phyloP scores from a whole-genome alignment of 192 early-diverging fungal genomes.

The Phlyctochytrium arcticum region DNA sequence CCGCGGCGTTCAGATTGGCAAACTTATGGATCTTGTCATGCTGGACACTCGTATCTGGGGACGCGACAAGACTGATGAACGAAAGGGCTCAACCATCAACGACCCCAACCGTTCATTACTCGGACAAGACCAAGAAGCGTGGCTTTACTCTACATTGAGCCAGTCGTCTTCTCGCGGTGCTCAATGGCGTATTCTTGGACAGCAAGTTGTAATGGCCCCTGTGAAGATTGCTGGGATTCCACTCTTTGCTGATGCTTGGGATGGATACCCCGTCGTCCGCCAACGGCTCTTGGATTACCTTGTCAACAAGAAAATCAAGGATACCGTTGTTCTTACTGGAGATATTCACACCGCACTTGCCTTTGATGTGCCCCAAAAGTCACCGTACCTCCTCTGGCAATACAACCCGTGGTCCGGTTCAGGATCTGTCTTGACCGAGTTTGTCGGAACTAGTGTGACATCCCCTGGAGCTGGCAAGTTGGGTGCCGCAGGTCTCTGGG shows the following conservation, averaged over 20 bases:
- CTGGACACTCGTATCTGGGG: slow-evolving; percentile 43
- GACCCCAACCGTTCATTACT: slow-evolving; percentile 7
- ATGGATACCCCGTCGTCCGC: slow-evolving; percentile 33
- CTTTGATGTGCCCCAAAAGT: slow-evolving; percentile 24
- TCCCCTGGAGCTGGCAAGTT: slow-evolving; percentile 9
- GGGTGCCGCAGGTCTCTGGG: slow-evolving; percentile 14
- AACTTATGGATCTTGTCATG: slow-evolving; percentile 40
- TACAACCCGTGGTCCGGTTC: slow-evolving; percentile 20
- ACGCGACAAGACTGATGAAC: slow-evolving; percentile 1
- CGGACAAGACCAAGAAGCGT: slow-evolving; percentile 32
- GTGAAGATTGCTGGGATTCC: slow-evolving; percentile 14
- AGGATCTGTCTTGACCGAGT: slow-evolving; percentile 32
- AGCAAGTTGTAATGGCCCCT: slow-evolving; percentile 40
- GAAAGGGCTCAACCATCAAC: not conserved
- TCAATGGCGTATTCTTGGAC: slow-evolving; percentile 35
- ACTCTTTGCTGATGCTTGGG: slow-evolving; percentile 25
- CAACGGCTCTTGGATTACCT: slow-evolving; percentile 23
- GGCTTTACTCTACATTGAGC: slow-evolving; percentile 26
- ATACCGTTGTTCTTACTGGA: slow-evolving; percentile 38
- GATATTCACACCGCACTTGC: slow-evolving; percentile 35
- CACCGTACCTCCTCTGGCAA: slow-evolving; percentile 1
- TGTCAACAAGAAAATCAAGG: slow-evolving; percentile 12
- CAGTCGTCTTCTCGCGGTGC: slow-evolving; percentile 23
- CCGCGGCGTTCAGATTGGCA: slow-evolving; percentile 37
- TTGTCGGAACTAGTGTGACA: slow-evolving; percentile 31